A percentile compares a stretch with the other conserved stretches of the same genome.
Conservation (phyloP, 78 protist genomes). For the Creolimax fragrantissima region DNA sequence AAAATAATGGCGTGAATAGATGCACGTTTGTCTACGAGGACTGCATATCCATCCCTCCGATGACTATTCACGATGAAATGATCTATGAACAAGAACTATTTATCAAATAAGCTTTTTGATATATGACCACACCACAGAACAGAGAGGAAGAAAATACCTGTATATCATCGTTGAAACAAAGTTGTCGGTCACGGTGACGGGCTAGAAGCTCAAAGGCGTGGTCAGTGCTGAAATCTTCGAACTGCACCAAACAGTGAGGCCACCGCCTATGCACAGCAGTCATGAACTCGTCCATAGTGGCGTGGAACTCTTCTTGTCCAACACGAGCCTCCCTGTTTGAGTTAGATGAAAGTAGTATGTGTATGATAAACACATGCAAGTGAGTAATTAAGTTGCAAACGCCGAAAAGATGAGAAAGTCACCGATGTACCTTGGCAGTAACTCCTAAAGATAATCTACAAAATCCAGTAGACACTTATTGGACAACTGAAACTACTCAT, state of each 20-base stretch:
- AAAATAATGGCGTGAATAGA: constrained; percentile 67
- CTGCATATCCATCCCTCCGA: too few species aligned
- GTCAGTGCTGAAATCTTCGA: constrained; percentile 85
- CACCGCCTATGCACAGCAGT: constrained; percentile 57
- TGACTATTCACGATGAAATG: too few species aligned
- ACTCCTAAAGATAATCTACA: too few species aligned
- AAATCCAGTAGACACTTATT: too few species aligned
- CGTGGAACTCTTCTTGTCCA: constrained; percentile 56
- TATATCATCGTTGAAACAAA: constrained; percentile 95
- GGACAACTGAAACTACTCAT: too few species aligned
- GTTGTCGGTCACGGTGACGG: constrained; percentile 47
- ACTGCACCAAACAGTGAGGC: constrained; percentile 74
- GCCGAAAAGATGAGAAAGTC: too few species aligned
- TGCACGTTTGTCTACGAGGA: not conserved
- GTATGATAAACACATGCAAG: not conserved
- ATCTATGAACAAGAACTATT: too few species aligned
- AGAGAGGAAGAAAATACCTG: too few species aligned
- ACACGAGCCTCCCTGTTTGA: not conserved
- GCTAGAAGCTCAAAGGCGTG: constrained; percentile 68
- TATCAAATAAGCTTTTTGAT: constrained; percentile 1
- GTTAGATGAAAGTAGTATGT: not conserved
- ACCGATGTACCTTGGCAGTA: too few species aligned
- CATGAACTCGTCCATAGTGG: constrained; percentile 80
- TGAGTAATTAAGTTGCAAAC: too few species aligned
- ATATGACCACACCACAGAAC: too few species aligned